Evolutionary conservation across 495 filamentous ascomycete species (phyloP).

Genomic region (Peziza echinospora): DNA sequence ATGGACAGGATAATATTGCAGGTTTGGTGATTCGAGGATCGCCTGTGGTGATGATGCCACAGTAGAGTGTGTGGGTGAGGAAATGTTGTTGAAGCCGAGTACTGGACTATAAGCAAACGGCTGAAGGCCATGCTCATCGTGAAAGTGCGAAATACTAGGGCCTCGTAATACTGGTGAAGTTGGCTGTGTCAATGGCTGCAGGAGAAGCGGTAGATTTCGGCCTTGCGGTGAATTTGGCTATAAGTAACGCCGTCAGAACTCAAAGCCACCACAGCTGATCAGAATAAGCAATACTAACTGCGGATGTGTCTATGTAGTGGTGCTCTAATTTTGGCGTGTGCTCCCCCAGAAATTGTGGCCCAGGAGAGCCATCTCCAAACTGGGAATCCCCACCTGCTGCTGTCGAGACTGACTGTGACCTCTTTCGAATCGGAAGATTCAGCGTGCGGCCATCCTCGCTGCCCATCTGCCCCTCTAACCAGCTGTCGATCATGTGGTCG

Average conservation of each 20-base stretch:
- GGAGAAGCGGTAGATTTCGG: not conserved
- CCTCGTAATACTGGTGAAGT: no score
- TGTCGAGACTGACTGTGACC: not conserved
- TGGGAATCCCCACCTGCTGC: not conserved
- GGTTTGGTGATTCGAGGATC: no score
- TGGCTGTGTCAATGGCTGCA: no score
- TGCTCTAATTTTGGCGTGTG: no score
- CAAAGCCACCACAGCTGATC: no score
- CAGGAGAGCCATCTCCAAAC: not conserved
- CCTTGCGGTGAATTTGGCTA: not conserved
- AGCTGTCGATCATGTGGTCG: slow-evolving; percentile 20
- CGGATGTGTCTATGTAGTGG: no score
- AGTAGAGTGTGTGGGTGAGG: no score
- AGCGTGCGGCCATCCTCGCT: not conserved
- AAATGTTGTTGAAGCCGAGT: not conserved
- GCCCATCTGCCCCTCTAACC: slow-evolving; percentile 3
- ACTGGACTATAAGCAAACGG: not conserved
- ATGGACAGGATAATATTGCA: no score
- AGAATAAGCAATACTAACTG: no score
- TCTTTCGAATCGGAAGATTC: not conserved
- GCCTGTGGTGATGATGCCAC: not conserved
- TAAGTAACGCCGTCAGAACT: no score
- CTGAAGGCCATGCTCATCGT: not conserved
- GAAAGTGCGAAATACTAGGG: no score
- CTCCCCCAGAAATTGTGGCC: no score